Evolutionary conservation across 176 grass and related monocot species (phyloP).

Genomic region (Themeda triandra): DNA sequence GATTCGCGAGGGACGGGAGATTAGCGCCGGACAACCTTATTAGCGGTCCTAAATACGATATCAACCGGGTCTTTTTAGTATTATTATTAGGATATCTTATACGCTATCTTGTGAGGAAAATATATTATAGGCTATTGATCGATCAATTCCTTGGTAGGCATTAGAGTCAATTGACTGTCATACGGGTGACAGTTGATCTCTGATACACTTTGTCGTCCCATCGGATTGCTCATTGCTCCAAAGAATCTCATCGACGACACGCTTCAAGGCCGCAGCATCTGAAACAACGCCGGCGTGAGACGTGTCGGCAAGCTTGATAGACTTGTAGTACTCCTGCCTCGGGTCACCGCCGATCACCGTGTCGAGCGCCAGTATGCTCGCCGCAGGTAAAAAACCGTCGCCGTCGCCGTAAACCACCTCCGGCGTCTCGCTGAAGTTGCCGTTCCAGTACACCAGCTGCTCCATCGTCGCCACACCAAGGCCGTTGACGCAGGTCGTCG

Average conservation of each 20-base stretch:
- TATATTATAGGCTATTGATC: no score
- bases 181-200: not conserved
- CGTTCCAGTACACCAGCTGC: not conserved
- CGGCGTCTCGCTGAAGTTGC: not conserved
- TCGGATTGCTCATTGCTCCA: not conserved
- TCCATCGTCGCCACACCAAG: not conserved
- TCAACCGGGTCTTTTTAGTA: no score
- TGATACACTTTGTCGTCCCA: not conserved
- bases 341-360: not conserved
- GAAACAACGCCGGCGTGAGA: constrained; percentile 6
- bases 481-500: not conserved
- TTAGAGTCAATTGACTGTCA: no score
- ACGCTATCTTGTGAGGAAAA: no score
- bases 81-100: no score
- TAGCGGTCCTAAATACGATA: no score
- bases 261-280: not conserved
- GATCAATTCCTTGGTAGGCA: no score
- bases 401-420: not conserved
- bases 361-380: not conserved
- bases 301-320: not conserved
- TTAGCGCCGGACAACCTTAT: no score
- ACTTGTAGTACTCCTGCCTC: constrained; percentile 9
- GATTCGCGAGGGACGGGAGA: no score
- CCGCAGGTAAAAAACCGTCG: not conserved
- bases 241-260: not conserved